Evolutionary conservation across 306 rosid genomes (phyloP), one percentile per base, ranked within the genome.

Genomic region (Vicia sativa): DNA sequence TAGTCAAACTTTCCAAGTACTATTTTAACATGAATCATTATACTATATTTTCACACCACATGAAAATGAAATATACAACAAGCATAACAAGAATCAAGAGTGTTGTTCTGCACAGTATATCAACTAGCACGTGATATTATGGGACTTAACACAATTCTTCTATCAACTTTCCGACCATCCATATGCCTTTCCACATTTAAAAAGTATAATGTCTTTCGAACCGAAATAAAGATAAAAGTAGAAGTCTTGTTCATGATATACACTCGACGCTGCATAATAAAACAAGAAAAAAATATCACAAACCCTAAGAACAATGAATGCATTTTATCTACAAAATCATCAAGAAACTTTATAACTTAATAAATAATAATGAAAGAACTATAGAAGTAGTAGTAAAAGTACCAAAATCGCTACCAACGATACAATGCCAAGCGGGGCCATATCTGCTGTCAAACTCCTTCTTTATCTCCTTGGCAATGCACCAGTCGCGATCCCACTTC

Each of bases 401-500:
- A 91, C 97, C 97, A 42, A 87, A 91, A 81, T 87, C 87, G 12
- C 91, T 87, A 53, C 97, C 97, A 44, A 91, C 91, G 68, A 91
- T 91, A 80, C 97, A 91, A 84, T 91, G 97, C 97, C 97, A 91
- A 62, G 96, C 82, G 25, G 96, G 90, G 7, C 96, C 95, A 46
- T 85, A 90, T 78, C 80, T 87, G 78, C 77, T 80, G 70, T 91
- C 96, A 59, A 91, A 91, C 82, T 89, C 97, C 79, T 83, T 85
- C 90, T 85, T 91, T 77, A 91, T 89, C 58, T 60, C 79, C 78
- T 89, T 95, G 11, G 97, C 97, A 44, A 89, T 90, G 38, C 89
- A 95, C 71, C 81, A 87, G 85, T 91, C 96, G 5, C 84, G 83
- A 68, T 83, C 62, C 68, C 83, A 73, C 81, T 76, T 91, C 88